A percentile compares a stretch with the other conserved stretches of the same genome.
Conservation (phyloP, 148 eudicot species). For the Fagopyrum esculentum region DNA sequence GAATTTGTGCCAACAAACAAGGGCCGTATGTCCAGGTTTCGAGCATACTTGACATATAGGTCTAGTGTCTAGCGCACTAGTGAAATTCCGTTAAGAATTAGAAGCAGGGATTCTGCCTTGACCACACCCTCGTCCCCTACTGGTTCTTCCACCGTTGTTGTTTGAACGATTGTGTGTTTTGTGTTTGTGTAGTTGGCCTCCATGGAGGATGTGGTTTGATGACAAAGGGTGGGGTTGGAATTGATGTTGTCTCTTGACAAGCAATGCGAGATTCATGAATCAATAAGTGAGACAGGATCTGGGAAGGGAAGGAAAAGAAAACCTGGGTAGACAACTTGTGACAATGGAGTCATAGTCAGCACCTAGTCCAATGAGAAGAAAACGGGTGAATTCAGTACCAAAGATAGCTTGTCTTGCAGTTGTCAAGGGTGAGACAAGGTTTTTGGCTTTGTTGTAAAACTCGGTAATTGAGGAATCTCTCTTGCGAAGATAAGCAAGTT, state of each 20-base stretch:
- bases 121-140: not conserved
- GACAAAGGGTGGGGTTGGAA: not conserved
- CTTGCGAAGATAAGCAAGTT: too few species aligned
- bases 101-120: not conserved
- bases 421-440: too few species aligned
- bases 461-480: too few species aligned
- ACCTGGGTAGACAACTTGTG: not conserved
- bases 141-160: not conserved
- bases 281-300: not conserved
- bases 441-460: too few species aligned
- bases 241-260: too few species aligned
- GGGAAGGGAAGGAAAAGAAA: rapidly evolving
- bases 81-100: not conserved
- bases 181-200: too few species aligned
- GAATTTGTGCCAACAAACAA: not conserved
- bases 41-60: not conserved
- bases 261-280: too few species aligned
- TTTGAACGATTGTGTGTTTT: not conserved
- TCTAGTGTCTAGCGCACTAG: not conserved
- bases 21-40: not conserved
- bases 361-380: not conserved
- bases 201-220: not conserved
- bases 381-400: not conserved
- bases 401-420: not conserved
- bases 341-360: not conserved